A percentile compares a stretch with the other conserved stretches of the same genome.
These are phyloP conservation scores for Pythium dissotocum DNA, from an alignment of 352 stramenopile species.

Conservation along the genomic window DNA sequence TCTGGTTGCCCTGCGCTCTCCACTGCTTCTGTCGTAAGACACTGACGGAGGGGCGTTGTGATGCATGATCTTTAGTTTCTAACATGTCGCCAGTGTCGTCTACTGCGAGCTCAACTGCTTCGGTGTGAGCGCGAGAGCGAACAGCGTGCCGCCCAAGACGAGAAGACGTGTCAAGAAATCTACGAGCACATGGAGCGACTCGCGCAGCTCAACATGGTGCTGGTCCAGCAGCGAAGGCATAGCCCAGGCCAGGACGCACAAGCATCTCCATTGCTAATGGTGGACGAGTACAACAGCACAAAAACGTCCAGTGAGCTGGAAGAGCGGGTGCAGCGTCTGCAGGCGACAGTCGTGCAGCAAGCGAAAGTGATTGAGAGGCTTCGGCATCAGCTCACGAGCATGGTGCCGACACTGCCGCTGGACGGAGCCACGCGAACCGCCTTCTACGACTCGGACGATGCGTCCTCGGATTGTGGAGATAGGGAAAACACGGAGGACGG, in stretches of 20 bases:
- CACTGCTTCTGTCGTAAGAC: not conserved
- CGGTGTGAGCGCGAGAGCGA: slow-evolving; percentile 18
- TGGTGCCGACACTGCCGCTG: slow-evolving; percentile 18
- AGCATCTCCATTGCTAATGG: not conserved
- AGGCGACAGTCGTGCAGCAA: slow-evolving; percentile 44
- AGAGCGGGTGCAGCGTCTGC: slow-evolving; percentile 26
- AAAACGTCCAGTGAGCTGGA: not conserved
- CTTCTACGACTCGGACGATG: slow-evolving; percentile 16
- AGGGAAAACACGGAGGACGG: not conserved
- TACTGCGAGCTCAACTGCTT: slow-evolving; percentile 9
- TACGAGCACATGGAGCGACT: slow-evolving; percentile 51
- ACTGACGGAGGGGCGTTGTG: not conserved
- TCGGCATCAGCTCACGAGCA: slow-evolving; percentile 17
- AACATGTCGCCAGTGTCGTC: slow-evolving; percentile 10
- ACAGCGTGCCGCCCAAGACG: slow-evolving; percentile 32
- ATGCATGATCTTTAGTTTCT: not conserved
- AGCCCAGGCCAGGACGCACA: not conserved
- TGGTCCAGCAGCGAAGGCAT: slow-evolving; percentile 12
- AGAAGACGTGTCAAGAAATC: slow-evolving; percentile 41
- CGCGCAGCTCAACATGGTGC: slow-evolving; percentile 36
- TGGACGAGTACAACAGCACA: not conserved
- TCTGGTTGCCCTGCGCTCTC: not conserved
- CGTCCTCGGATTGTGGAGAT: not conserved
- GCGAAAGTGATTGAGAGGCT: slow-evolving; percentile 37
- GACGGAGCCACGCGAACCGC: not conserved